Evolutionary conservation across 2,329 filamentous ascomycete genomes (phyloP).

Genomic region (Orbilia javanica): DNA sequence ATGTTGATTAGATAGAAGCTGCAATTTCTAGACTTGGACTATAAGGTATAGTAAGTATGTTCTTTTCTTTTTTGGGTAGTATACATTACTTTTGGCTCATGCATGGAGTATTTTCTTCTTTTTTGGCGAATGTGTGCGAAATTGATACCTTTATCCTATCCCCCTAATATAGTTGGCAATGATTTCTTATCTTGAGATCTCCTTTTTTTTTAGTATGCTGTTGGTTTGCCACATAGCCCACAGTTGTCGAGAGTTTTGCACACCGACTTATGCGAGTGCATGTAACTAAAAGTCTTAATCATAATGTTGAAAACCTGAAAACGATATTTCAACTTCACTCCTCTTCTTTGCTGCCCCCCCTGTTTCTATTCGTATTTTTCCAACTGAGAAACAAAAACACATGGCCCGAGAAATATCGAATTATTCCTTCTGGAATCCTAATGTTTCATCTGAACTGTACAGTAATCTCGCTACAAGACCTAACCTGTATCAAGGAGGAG

Average conservation of each 20-base stretch:
- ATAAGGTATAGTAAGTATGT: conserved; percentile 29
- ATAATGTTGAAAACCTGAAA: no score
- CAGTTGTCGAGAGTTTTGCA: background rate
- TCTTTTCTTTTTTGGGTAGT: background rate
- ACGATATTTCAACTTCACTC: background rate
- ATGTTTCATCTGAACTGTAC: conserved; percentile 11
- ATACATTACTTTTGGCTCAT: background rate
- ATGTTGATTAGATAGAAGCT: background rate
- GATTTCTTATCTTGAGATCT: background rate
- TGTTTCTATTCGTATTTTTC: no score
- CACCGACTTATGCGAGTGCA: background rate
- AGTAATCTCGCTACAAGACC: no score
- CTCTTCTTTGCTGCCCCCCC: no score
- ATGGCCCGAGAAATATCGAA: no score
- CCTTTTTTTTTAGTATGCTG: no score
- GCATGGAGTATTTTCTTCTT: background rate
- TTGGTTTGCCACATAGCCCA: background rate
- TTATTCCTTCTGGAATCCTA: background rate
- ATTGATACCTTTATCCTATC: background rate
- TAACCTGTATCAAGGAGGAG: background rate
- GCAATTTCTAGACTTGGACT: background rate
- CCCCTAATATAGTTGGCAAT: background rate
- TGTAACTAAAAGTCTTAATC: background rate
- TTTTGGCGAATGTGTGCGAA: background rate
- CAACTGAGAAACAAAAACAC: no score